Evolutionary conservation across 1,139 yeast species (phyloP).

Genomic region (Yamadazyma pseudoaaseri): DNA sequence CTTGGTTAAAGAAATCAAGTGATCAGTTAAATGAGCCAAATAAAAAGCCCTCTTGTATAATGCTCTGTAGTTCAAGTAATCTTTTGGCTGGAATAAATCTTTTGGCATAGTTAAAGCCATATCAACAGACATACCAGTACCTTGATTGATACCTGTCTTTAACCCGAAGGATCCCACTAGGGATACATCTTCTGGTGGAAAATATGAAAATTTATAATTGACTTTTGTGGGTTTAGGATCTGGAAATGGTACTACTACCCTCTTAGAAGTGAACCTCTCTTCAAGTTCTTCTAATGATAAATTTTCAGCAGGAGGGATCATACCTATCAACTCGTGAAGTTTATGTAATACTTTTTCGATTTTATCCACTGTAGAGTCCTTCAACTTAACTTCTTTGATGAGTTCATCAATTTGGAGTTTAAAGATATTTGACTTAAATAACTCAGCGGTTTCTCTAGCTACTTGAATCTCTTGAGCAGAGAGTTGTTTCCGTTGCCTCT

Average conservation of each 20-base stretch:
- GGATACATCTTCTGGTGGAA: slow-evolving; percentile 72
- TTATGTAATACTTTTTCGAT: slow-evolving; percentile 79
- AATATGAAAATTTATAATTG: slow-evolving; percentile 69
- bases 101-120: slow-evolving; percentile 81
- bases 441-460: slow-evolving; percentile 90
- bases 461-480: slow-evolving; percentile 86
- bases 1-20: slow-evolving; percentile 53
- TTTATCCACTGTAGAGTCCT: slow-evolving; percentile 61
- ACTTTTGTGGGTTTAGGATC: slow-evolving; percentile 78
- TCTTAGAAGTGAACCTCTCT: slow-evolving; percentile 42
- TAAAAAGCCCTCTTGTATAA: slow-evolving; percentile 88
- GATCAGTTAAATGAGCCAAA: slow-evolving; percentile 71
- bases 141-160: slow-evolving; percentile 61
- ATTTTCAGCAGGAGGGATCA: slow-evolving; percentile 54
- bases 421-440: slow-evolving; percentile 91
- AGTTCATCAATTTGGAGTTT: slow-evolving; percentile 92
- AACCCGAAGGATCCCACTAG: slow-evolving; percentile 89
- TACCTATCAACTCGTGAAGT: slow-evolving; percentile 66
- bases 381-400: slow-evolving; percentile 71
- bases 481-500: slow-evolving; percentile 39
- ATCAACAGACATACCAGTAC: slow-evolving; percentile 66
- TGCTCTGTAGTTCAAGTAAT: slow-evolving; percentile 85
- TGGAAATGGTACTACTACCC: slow-evolving; percentile 75
- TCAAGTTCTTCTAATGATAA: slow-evolving; percentile 56
- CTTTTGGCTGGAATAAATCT: slow-evolving; percentile 75